Evolutionary conservation across 208 protist species (phyloP).

Genomic region (Leishmania gerbilli): DNA sequence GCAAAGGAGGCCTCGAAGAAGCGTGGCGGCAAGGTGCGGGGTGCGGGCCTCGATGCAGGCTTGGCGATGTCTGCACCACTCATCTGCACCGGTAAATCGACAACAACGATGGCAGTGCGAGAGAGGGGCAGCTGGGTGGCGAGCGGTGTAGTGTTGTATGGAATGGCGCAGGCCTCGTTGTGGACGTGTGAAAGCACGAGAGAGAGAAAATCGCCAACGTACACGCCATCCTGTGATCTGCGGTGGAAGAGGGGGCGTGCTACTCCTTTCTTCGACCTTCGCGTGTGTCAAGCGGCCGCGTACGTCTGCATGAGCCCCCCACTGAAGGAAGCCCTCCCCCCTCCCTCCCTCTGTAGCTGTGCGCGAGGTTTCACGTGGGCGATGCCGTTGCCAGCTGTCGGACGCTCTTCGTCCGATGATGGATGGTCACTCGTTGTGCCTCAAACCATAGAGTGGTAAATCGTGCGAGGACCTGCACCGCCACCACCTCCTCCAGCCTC

Average conservation of each 20-base stretch:
- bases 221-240: not conserved
- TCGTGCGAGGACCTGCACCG: not conserved
- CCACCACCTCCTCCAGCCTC: not conserved
- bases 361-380: not conserved
- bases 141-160: not conserved
- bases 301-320: not conserved
- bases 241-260: not conserved
- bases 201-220: not conserved
- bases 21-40: not conserved
- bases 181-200: not conserved
- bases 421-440: not conserved
- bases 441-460: not conserved
- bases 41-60: not conserved
- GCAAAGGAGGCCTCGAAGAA: not conserved
- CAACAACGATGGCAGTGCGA: not conserved
- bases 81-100: not conserved
- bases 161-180: not conserved
- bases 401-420: not conserved
- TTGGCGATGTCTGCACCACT: not conserved
- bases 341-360: not conserved
- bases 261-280: not conserved
- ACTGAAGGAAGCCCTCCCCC: not conserved
- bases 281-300: not conserved
- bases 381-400: not conserved
- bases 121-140: not conserved